Evolutionary conservation across 2,329 filamentous ascomycete species (phyloP), one percentile per base, ranked within the genome.

Genomic region (Passalora sequoiae): DNA sequence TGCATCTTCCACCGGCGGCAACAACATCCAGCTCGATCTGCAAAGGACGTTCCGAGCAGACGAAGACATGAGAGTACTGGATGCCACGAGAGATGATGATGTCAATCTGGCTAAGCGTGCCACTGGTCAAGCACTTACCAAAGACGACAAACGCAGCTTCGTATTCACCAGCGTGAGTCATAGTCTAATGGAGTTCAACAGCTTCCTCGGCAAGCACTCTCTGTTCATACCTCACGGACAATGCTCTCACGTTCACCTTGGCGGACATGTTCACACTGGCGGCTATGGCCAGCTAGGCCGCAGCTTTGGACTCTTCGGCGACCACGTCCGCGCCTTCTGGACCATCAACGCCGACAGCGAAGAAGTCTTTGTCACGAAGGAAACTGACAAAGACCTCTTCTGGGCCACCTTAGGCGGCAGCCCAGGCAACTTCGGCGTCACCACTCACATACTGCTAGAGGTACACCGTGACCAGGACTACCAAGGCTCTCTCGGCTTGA

Each of bases 131-230:
- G n/a, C 15, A 17, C 31, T 33, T 20, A 17, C 31, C 31, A 3
- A 4, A 17, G 31, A 17, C 17, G 31, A 33, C 17, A 33, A 1
- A 17, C 13, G 31, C 17, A 43, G 49, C 15, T 58, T 50, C 68
- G 46, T 89, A 22, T 83, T 86, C 59, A 83, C 82, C 2, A 83
- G 85, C 1, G 69, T 89, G 44, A 73, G 69, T 54, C 68, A 62
- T 52, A 60, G 55, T 15, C 56, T 73, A 4, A 58, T 64, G 9
- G 68, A 71, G 17, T 68, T 73, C 49, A 71, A 70, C 25, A 61
- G 56, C 8, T 74, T 66, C 52, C 60, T 72, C 4, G 58, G 59
- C 1, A 49, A 67, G 21, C 63, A 70, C 36, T 60, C 64, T 4
- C 47, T 70, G 0, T 74, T 74, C 50, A 62, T 74, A 1, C 70